Evolutionary conservation across 2,329 filamentous ascomycete species (phyloP).

Genomic region (Didymellaceae sp.): DNA sequence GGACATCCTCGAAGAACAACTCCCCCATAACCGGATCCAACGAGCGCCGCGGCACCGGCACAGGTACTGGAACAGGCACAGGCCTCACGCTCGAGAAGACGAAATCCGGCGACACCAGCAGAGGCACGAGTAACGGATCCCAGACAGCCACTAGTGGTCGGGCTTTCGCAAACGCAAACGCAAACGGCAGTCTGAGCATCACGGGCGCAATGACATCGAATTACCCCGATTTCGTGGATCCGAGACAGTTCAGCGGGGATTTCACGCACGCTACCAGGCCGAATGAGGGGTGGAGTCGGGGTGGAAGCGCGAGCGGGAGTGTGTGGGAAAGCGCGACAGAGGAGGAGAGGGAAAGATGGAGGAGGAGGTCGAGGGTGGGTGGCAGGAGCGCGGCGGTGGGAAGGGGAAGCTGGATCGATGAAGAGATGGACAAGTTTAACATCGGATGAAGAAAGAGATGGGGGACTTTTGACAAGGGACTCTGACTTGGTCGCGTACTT

Average conservation of each 20-base stretch:
- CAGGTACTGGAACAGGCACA: too few relatives aligned
- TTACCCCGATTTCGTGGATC: slow-evolving; percentile 42
- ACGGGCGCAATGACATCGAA: slow-evolving; percentile 3
- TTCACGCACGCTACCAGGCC: slow-evolving; percentile 34
- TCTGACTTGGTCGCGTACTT: too few relatives aligned
- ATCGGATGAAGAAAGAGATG: slow-evolving; percentile 29
- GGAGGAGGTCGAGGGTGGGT: slow-evolving; percentile 20
- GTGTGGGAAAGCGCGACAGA: slow-evolving; percentile 25
- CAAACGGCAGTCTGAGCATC: slow-evolving; percentile 11
- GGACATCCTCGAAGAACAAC: slow-evolving; percentile 28
- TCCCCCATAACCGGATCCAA: slow-evolving; percentile 11
- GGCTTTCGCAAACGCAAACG: slow-evolving; percentile 6
- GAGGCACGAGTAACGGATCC: slow-evolving; percentile 1
- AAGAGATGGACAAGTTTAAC: slow-evolving; percentile 45
- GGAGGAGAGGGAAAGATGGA: slow-evolving; percentile 30
- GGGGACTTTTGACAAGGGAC: too few relatives aligned
- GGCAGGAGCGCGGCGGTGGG: slow-evolving; percentile 3
- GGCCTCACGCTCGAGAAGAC: slow-evolving; percentile 29
- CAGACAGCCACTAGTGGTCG: background rate
- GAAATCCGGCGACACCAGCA: slow-evolving; percentile 16
- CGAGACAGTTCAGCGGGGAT: slow-evolving; percentile 25
- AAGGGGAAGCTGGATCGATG: slow-evolving; percentile 41
- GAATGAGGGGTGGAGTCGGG: background rate
- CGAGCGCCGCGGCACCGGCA: slow-evolving; percentile 10
- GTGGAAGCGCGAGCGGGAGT: background rate